phyloP scores from a whole-genome alignment of 805 yeast genomes.

The Spathaspora gorwiae region DNA sequence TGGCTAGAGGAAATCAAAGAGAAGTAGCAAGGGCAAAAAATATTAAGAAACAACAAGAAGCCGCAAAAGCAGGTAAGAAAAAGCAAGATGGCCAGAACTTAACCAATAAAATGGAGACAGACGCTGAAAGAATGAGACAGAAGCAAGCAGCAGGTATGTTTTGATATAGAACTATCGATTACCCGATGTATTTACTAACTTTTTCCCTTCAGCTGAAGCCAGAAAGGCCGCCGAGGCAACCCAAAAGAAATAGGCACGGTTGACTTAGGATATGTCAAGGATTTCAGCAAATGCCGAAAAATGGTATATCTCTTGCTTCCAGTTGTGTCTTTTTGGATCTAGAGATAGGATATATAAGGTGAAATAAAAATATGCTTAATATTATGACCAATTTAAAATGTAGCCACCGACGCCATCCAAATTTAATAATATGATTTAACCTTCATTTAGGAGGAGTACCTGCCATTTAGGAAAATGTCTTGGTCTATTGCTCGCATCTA shows the following conservation, averaged over 20 bases:
- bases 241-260: conserved; percentile 6
- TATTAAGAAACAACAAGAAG: conserved; percentile 69
- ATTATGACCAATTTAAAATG: too few relatives aligned
- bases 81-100: conserved; percentile 63
- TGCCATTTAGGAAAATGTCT: too few relatives aligned
- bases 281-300: too few relatives aligned
- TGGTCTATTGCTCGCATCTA: too few relatives aligned
- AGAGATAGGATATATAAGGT: too few relatives aligned
- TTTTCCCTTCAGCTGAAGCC: conserved; percentile 41
- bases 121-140: conserved; percentile 84
- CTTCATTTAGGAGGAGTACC: too few relatives aligned
- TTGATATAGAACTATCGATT: background rate
- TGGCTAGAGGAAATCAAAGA: conserved; percentile 97
- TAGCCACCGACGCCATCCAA: too few relatives aligned
- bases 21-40: conserved; percentile 90
- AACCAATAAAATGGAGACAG: conserved; percentile 75
- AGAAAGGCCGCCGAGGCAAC: conserved; percentile 35
- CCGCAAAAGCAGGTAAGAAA: conserved; percentile 52
- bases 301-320: too few relatives aligned
- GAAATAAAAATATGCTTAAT: too few relatives aligned
- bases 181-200: conserved; percentile 4
- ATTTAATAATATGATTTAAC: too few relatives aligned
- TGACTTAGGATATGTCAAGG: too few relatives aligned
- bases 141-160: conserved; percentile 79
- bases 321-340: too few relatives aligned